Evolutionary conservation across 2,329 filamentous ascomycete species (phyloP).

Genomic region (Aspergillus aculeatinus): DNA sequence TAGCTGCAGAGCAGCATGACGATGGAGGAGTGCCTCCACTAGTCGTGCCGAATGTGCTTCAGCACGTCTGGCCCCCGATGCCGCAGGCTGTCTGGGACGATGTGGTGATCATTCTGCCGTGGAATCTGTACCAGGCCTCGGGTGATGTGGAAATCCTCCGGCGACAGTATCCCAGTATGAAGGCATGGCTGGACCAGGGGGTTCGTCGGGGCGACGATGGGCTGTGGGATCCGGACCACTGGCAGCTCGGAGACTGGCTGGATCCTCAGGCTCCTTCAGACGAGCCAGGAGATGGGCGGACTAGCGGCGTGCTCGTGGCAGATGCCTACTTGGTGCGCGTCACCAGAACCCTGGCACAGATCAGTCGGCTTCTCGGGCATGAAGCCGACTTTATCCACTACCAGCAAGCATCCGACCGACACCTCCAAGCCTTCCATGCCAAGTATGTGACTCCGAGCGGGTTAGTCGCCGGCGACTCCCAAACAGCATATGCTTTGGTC

Average conservation of each 20-base stretch:
- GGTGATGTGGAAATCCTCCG: conserved; percentile 38
- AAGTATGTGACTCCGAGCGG: conserved; percentile 32
- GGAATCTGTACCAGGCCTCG: conserved; percentile 34
- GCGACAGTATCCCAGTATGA: conserved; percentile 38
- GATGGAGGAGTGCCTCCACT: conserved; percentile 31
- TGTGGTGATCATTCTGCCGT: conserved; percentile 38
- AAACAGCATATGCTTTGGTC: conserved; percentile 31
- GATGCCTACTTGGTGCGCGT: conserved; percentile 42
- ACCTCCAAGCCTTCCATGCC: conserved; percentile 29
- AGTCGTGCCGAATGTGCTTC: conserved; percentile 30
- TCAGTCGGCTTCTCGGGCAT: conserved; percentile 27
- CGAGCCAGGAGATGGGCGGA: conserved; percentile 33
- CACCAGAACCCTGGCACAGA: conserved; percentile 30
- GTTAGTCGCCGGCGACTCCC: conserved; percentile 31
- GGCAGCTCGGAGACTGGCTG: conserved; percentile 45
- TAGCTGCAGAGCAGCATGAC: conserved; percentile 38
- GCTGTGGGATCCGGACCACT: conserved; percentile 36
- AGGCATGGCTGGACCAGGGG: conserved; percentile 37
- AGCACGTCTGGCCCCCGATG: conserved; percentile 9
- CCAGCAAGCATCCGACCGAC: conserved; percentile 11
- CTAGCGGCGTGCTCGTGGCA: conserved; percentile 38
- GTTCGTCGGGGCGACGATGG: conserved; percentile 32
- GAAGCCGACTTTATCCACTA: conserved; percentile 23
- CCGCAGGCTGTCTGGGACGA: conserved; percentile 43
- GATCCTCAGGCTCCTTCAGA: conserved; percentile 41